Base-by-base conservation (phyloP, 2,329 filamentous ascomycete genomes). In the Fusarium duplospermum region DNA sequence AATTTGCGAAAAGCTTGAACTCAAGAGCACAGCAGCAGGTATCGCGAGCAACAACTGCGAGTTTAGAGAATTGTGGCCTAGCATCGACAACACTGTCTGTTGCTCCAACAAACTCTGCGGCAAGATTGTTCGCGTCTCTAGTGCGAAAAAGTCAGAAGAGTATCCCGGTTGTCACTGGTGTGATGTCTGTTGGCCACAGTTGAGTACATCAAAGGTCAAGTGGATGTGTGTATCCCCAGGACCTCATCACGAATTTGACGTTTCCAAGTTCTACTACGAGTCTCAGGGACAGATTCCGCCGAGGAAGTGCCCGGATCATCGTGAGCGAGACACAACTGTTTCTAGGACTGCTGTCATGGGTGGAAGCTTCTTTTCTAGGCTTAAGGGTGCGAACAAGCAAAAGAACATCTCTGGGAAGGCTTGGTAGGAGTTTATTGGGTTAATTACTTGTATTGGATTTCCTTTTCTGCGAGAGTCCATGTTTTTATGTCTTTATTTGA, bases 81-180 rank as follows among this genome's bases (percentile, higher is more conserved):
- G 57, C 42, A 74, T 80, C 24, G 76, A 75, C 38, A 73, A 73
- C 24, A 78, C 76, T 0, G 78, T 82, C 0, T 84, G 79, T 66
- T 85, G 83, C 60, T 81, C 82, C 8, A 85, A 84, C 74, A 84
- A 84, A 65, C 77, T 84, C 22, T 85, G 83, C 67, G 72, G 81
- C 13, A 75, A 73, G 57, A 84, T 84, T 40, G 60, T 84, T 4
- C 73, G 69, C 29, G 61, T 76, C 0, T 62, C 73, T 14, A 76
- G 58, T 10, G 76, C 76, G 2, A 63, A 76, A 0, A 75, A 70
- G 27, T 79, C 71, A 3, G 67, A 72, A 1, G 68, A 77, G 38
- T 78, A 72, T 36, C 77, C 79, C 0, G 77, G 77, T 0, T 76
- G 77, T 31, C 73, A 75, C 52, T 82, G 82, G 82, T 83, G 82